These are phyloP conservation scores for Actinomortierella ambigua DNA, from an alignment of 371 early-diverging fungal species.

Conservation along the genomic window DNA sequence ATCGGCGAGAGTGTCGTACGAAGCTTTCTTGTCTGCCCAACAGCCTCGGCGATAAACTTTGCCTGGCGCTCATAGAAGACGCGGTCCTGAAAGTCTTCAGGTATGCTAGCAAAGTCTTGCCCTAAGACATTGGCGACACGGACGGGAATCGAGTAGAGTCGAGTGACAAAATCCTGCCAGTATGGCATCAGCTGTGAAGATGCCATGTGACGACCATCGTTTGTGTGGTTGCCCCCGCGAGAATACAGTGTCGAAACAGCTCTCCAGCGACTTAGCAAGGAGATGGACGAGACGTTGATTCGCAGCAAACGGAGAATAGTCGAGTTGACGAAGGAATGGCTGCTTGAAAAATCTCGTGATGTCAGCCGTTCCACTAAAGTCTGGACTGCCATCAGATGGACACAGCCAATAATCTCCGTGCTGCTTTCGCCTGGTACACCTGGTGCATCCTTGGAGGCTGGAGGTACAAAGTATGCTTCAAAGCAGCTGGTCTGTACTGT, in stretches of 20 bases:
- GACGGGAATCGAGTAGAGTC: conserved; percentile 30
- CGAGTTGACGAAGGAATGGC: conserved; percentile 35
- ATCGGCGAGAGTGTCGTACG: not conserved
- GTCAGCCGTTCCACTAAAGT: conserved; percentile 22
- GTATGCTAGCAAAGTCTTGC: not conserved
- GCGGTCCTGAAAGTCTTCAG: conserved; percentile 17
- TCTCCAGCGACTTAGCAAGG: not conserved
- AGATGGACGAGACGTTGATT: not conserved
- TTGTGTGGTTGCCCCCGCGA: conserved; percentile 1
- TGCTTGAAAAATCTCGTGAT: conserved; percentile 15
- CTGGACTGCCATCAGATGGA: conserved; percentile 16
- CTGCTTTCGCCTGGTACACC: not conserved
- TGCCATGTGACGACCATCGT: not conserved
- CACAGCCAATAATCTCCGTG: conserved; percentile 1
- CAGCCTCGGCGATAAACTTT: conserved; percentile 8
- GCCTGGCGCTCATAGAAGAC: conserved; percentile 21
- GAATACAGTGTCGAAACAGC: conserved; percentile 7
- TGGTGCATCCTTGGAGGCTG: not conserved
- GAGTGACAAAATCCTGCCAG: conserved; percentile 31
- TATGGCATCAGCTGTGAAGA: not conserved
- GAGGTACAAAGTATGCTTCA: conserved; percentile 25
- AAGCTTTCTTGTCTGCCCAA: not conserved
- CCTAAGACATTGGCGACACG: conserved; percentile 27
- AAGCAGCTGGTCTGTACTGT: conserved; percentile 19
- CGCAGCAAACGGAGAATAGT: conserved; percentile 23